Evolutionary conservation across 257 asterid genomes (phyloP).

Genomic region (Henckelia pumila): DNA sequence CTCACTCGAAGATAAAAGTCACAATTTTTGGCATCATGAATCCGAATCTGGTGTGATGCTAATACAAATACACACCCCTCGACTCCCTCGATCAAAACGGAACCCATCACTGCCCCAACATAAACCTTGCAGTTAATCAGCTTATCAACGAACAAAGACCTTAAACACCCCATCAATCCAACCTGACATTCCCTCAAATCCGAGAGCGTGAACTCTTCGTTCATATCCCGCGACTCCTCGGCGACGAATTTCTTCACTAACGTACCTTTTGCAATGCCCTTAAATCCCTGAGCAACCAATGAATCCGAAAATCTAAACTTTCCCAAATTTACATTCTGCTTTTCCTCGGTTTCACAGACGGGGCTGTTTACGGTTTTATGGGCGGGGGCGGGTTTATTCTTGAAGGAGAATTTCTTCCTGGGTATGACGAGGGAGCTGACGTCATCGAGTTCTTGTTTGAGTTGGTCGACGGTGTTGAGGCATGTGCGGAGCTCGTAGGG

Average conservation of each 20-base stretch:
- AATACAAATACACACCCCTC: conserved; percentile 58
- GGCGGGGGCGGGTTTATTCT: conserved; percentile 50
- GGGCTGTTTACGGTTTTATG: conserved; percentile 34
- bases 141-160: conserved; percentile 73
- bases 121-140: conserved; percentile 55
- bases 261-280: conserved; percentile 46
- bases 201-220: conserved; percentile 67
- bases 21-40: conserved; percentile 66
- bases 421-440: conserved; percentile 62
- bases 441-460: conserved; percentile 61
- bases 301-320: conserved; percentile 32
- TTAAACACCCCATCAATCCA: conserved; percentile 60
- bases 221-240: conserved; percentile 32
- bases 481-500: conserved; percentile 75
- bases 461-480: conserved; percentile 48
- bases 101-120: conserved; percentile 60
- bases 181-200: conserved; percentile 65
- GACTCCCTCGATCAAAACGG: conserved; percentile 75
- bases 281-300: conserved; percentile 52
- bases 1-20: conserved; percentile 76
- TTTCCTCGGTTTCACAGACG: conserved; percentile 26
- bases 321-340: conserved; percentile 21
- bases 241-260: conserved; percentile 49
- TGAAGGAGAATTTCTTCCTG: conserved; percentile 83
- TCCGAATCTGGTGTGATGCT: conserved; percentile 84